phyloP scores from a whole-genome alignment of 1,284 basidiomycete genomes.

The Spongispora temasekensis region DNA sequence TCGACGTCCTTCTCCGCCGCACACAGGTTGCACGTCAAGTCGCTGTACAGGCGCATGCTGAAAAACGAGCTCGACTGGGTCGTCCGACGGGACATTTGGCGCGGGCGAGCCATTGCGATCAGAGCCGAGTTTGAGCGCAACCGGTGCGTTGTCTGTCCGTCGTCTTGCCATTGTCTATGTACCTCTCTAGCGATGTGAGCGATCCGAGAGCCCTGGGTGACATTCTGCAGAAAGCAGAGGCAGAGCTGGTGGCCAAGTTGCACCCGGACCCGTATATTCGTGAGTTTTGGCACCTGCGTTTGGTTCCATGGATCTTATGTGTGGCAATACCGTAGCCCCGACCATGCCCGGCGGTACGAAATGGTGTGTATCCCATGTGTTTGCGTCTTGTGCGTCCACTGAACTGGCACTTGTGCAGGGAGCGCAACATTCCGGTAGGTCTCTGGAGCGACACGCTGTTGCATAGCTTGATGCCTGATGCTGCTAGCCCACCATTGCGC shows the following conservation, averaged over 20 bases:
- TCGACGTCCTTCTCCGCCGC: constrained; percentile 69
- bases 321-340: constrained; percentile 53
- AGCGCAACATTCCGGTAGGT: constrained; percentile 72
- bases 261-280: constrained; percentile 94
- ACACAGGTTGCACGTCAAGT: constrained; percentile 87
- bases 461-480: background rate
- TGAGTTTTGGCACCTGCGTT: constrained; percentile 40
- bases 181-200: constrained; percentile 67
- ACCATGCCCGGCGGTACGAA: constrained; percentile 83
- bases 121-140: constrained; percentile 92
- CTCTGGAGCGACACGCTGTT: background rate
- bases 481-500: constrained; percentile 24
- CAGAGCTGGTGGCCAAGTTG: constrained; percentile 59
- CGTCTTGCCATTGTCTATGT: background rate
- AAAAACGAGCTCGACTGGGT: constrained; percentile 90
- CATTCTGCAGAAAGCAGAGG: constrained; percentile 85
- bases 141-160: constrained; percentile 56
- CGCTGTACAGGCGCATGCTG: constrained; percentile 85
- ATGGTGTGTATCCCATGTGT: constrained; percentile 59
- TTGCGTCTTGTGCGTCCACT: constrained; percentile 11
- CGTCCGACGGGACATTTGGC: constrained; percentile 83
- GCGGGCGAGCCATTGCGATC: constrained; percentile 80
- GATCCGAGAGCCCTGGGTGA: constrained; percentile 84
- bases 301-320: constrained; percentile 3
- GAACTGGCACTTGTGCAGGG: constrained; percentile 45